Base-by-base conservation (phyloP, 345 rosid species). In the Boechera divaricarpa region DNA sequence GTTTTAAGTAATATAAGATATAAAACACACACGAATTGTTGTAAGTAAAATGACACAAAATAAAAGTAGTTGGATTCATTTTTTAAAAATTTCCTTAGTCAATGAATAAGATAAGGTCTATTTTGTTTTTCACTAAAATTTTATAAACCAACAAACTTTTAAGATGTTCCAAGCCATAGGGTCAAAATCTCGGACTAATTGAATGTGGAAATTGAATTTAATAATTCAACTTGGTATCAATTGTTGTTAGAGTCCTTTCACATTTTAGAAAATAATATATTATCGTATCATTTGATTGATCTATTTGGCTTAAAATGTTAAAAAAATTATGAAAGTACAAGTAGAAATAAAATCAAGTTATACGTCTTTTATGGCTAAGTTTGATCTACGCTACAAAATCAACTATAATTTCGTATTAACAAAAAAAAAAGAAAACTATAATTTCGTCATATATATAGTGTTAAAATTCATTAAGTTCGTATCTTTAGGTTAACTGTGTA, bases 241-340 rank as follows among this genome's bases (percentile, higher is more conserved):
- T 29, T 52, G 57, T 21, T 52, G 29, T 8, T 52, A 52, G 56
- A 52, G 15, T 52, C 31, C 57, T 24, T 52, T 52, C 57, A 52
- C 57, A 52, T 52, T 52, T 52, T 13, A 21, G 31, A 24, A 4
- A 10, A 51, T 5, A 24, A 24, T 4, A 18, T 24, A 52, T 53
- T 52, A 10, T 52, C 5, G 1, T 11, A 53, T 51, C 29, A 10
- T 51, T 51, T 51, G 29, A 21, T 51, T 21, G 56, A 51, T 51
- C 29, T 51, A 0, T 24, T 52, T 45, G 31, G 56, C 5, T 21
- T 10, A 9, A 21, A 52, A 24, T 52, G 6, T 7, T 49, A 49
- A 9, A 3, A 3, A 52, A 21, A 21, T 45, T 45, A 15, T 45
- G 18, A 21, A 21, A 21, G 24, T 21, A 21, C 24, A 21, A 21